Evolutionary conservation across 1,284 basidiomycete genomes (phyloP), one percentile per base, ranked within the genome.

Genomic region (Leccinum huronense): DNA sequence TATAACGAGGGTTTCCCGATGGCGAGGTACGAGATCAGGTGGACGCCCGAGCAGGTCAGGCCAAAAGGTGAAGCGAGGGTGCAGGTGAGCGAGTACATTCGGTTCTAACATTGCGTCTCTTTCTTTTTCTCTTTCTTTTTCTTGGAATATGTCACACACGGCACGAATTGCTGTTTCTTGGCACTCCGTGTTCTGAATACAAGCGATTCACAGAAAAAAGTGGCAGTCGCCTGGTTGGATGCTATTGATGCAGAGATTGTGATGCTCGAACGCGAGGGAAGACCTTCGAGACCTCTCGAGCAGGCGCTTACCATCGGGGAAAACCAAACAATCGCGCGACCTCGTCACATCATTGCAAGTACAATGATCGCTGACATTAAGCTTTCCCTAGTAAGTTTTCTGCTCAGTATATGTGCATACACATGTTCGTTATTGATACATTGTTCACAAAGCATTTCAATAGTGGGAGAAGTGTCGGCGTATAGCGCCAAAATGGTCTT

Each of bases 1-100:
- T 73, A 80, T 13, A 71, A 76, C 5, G 79, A 51, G 0, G 82
- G 79, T 0, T 89, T 87, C 71, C 89, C 89, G 0, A 80, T 89
- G 1, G 73, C 89, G 64, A 79, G 90, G 63, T 93, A 93, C 70
- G 79, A 83, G 66, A 86, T 93, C 61, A 78, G 83, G 51, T 89
- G 89, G 88, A 83, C 84, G 0, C 88, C 88, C 0, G 85, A 88
- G 71, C 81, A 86, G 64, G 66, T 77, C 62, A 80, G 85, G 14
- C 76, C 80, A 3, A 73, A 81, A 67, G 89, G 88, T 86, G 69
- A 67, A 80, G 7, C 27, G 16, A 23, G 9, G 27, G 23, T 8
- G 4, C 5, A 1, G 23, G 5, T 10, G 13, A 51, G 48, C 48
- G 19, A 27, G 11, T 7, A 23, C 8, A 3, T 51, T 23, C 11